Evolutionary conservation across 108 stramenopile genomes (phyloP).

Genomic region (Schizochytrium sp.): DNA sequence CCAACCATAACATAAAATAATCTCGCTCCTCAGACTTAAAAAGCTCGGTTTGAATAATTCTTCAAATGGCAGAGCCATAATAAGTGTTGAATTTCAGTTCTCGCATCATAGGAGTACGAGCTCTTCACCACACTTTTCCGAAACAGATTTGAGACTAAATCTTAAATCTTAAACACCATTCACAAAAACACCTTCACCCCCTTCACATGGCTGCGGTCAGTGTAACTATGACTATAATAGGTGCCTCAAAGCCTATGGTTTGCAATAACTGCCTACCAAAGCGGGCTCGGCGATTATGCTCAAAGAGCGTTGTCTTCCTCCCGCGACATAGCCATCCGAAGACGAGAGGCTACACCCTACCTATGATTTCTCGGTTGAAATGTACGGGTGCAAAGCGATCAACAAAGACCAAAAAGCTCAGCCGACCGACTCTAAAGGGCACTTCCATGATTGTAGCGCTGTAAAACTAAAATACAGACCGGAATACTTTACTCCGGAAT

Average conservation of each 20-base stretch:
- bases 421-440: constrained; percentile 40
- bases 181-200: background rate
- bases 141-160: too few species aligned
- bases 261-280: constrained; percentile 35
- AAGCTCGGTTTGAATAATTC: constrained; percentile 23
- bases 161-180: too few species aligned
- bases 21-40: constrained; percentile 35
- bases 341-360: background rate
- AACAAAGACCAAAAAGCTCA: constrained; percentile 31
- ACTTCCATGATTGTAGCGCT: constrained; percentile 34
- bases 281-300: constrained; percentile 34
- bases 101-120: constrained; percentile 23
- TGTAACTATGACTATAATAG: constrained; percentile 53
- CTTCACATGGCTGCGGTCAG: constrained; percentile 1
- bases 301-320: constrained; percentile 12
- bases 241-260: constrained; percentile 38
- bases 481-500: background rate
- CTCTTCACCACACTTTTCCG: background rate
- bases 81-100: constrained; percentile 43
- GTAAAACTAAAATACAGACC: constrained; percentile 21
- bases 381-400: constrained; percentile 44
- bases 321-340: background rate
- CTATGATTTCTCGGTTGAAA: background rate
- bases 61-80: constrained; percentile 31
- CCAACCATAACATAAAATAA: background rate